phyloP scores from a whole-genome alignment of 2,329 filamentous ascomycete species.

The Botrytis aclada region DNA sequence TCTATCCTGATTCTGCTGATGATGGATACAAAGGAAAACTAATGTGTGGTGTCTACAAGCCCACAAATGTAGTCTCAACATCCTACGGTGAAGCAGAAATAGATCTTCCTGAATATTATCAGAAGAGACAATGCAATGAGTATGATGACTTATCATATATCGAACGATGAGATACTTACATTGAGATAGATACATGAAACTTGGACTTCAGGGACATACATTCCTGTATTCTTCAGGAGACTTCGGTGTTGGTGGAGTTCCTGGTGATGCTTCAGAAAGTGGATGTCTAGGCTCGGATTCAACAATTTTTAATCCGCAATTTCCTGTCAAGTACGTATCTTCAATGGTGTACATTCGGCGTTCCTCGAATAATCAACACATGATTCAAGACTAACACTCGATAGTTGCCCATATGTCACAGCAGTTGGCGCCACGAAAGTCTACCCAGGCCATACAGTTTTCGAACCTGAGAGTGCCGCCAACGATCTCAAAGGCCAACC shows the following conservation, averaged over 20 bases:
- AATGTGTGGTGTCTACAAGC: constrained; percentile 48
- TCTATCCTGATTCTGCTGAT: constrained; percentile 48
- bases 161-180: background rate
- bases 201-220: constrained; percentile 46
- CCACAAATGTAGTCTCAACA: constrained; percentile 43
- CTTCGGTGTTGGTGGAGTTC: constrained; percentile 41
- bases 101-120: constrained; percentile 52
- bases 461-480: constrained; percentile 42
- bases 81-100: constrained; percentile 53
- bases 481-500: constrained; percentile 43
- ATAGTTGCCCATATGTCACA: constrained; percentile 48
- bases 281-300: constrained; percentile 46
- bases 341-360: background rate
- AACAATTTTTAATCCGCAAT: constrained; percentile 44
- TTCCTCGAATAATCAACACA: no score
- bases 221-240: constrained; percentile 48
- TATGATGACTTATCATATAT: constrained; percentile 22
- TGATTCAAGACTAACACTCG: background rate
- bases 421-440: constrained; percentile 52
- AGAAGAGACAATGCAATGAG: constrained; percentile 49
- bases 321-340: constrained; percentile 33
- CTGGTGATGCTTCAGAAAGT: constrained; percentile 36
- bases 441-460: constrained; percentile 38
- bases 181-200: constrained; percentile 43
- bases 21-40: constrained; percentile 49